Conservation (phyloP, 768 basidiomycete genomes). For the Hirschioporus abietinus region DNA sequence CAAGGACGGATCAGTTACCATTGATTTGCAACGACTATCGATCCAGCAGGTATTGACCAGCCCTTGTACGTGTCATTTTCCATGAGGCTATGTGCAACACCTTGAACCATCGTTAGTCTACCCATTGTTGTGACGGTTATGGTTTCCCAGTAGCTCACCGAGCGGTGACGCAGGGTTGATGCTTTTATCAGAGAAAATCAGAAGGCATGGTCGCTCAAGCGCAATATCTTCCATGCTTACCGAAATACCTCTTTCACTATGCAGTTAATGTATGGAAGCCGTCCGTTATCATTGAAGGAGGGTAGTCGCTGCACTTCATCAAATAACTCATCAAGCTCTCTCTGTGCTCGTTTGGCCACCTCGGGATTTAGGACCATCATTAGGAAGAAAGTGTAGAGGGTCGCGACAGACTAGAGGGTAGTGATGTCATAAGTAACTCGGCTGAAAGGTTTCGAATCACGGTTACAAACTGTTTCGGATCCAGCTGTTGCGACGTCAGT, state of each 20-base stretch:
- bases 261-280: conserved; percentile 15
- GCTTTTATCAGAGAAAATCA: neutral
- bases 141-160: neutral
- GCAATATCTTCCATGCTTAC: neutral
- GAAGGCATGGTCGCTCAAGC: neutral
- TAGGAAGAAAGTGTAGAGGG: conserved; percentile 27
- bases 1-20: conserved; percentile 18
- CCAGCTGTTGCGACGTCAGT: conserved; percentile 12
- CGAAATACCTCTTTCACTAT: conserved; percentile 11
- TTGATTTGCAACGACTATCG: conserved; percentile 34
- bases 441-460: neutral
- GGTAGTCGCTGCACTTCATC: conserved; percentile 26
- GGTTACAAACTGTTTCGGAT: conserved; percentile 15
- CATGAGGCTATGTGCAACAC: conserved; percentile 42
- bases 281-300: conserved; percentile 22
- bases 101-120: neutral
- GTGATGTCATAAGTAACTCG: neutral
- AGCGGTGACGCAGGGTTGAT: neutral
- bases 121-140: neutral
- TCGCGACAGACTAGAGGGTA: conserved; percentile 19
- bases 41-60: conserved; percentile 29
- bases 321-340: conserved; percentile 29
- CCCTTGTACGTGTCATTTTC: conserved; percentile 60
- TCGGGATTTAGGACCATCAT: conserved; percentile 27
- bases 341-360: conserved; percentile 27